These are phyloP conservation scores for Pseudoturritis turrita DNA, from an alignment of 345 rosid genomes.

Conservation along the genomic window DNA sequence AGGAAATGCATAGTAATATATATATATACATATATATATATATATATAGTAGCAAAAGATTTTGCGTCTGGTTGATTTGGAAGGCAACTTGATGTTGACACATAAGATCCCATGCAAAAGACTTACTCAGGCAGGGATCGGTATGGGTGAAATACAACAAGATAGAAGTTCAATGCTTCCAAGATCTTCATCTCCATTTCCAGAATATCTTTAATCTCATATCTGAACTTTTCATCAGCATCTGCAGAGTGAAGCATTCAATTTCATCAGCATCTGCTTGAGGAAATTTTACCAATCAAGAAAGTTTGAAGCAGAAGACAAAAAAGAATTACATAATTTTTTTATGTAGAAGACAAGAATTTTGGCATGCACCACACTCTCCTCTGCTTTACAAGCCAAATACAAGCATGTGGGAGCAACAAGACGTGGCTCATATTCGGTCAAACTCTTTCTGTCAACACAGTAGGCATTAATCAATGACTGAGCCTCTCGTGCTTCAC, in stretches of 20 bases:
- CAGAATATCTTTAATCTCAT: conserved; percentile 83
- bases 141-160: conserved; percentile 94
- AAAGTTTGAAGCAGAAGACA: conserved; percentile 5
- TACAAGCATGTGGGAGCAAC: conserved; percentile 96
- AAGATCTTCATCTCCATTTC: conserved; percentile 99
- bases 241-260: conserved; percentile 39
- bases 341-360: conserved; percentile 62
- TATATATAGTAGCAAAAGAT: background rate
- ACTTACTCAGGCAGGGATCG: conserved; percentile 78
- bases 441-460: conserved; percentile 72
- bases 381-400: conserved; percentile 98
- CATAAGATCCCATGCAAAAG: background rate
- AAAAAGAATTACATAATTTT: conserved; percentile 54
- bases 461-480: background rate
- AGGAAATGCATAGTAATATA: background rate
- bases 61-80: background rate
- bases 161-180: conserved; percentile 88
- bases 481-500: background rate
- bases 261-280: conserved; percentile 16
- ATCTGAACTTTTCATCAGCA: conserved; percentile 73
- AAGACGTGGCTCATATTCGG: conserved; percentile 89
- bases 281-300: background rate
- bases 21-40: too few species aligned
- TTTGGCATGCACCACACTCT: conserved; percentile 90
- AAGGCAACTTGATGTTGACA: background rate